Base-by-base conservation (phyloP, 306 rosid genomes). In the Urtica urens region DNA sequence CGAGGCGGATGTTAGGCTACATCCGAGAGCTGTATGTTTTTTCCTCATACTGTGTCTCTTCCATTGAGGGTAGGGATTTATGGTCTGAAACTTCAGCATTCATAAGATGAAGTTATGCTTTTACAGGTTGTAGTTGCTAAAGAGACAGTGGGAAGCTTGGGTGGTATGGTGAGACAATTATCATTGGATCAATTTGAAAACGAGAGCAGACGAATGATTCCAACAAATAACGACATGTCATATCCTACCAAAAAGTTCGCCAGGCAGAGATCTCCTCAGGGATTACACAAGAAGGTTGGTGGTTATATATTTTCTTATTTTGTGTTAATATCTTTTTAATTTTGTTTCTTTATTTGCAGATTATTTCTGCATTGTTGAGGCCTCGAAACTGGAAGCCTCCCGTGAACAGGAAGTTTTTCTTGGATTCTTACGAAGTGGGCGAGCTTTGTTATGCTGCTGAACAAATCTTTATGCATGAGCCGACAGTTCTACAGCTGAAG, bases 381-480 rank as follows among this genome's bases (percentile, higher is more conserved):
- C 99, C 99, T 64, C 80, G 94, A 54, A 86, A 82, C 77, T 92
- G 99, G 99, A 92, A 92, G 74, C 70, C 93, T 71, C 99, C 99
- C 46, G 72, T 62, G 4, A 82, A 82, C 68, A 78, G 99, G 73
- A 80, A 71, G 64, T 92, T 92, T 71, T 92, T 92, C 77, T 72
- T 92, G 67, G 99, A 92, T 78, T 80, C 99, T 62, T 92, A 92
- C 66, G 99, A 92, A 75, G 99, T 92, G 70, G 99, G 94, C 2
- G 99, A 92, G 76, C 94, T 92, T 72, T 92, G 99, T 71, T 86
- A 77, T 61, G 99, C 96, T 51, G 96, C 99, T 43, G 96, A 92
- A 70, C 99, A 92, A 74, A 79, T 92, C 63, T 92, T 92, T 74
- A 85, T 86, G 88, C 93, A 92, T 12, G 99, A 92, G 60, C 87